Evolutionary conservation across 371 early-diverging fungal species (phyloP).

Genomic region (Ecytonucleospora hepatopenaei): DNA sequence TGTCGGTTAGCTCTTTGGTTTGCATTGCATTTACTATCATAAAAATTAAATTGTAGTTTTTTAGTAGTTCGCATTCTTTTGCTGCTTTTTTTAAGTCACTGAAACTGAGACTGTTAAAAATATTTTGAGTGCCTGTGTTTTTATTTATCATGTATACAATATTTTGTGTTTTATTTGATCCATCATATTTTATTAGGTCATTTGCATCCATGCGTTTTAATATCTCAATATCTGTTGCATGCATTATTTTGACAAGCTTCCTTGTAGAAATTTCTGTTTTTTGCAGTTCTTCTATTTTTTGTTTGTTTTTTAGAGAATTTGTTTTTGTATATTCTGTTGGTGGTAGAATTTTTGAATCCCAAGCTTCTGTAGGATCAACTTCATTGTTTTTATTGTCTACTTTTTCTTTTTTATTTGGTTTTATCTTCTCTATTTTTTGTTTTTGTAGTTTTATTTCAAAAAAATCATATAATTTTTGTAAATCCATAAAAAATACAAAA

Average conservation of each 20-base stretch:
- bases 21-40: constrained; percentile 4
- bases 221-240: constrained; percentile 10
- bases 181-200: constrained; percentile 28
- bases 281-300: constrained; percentile 8
- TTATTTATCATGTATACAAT: constrained; percentile 3
- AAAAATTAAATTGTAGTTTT: constrained; percentile 30
- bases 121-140: constrained; percentile 11
- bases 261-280: constrained; percentile 1
- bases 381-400: neutral
- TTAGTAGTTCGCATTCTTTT: neutral
- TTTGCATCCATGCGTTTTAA: neutral
- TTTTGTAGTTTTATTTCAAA: neutral
- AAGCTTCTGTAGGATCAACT: neutral
- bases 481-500: neutral
- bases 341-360: constrained; percentile 13
- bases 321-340: constrained; percentile 7
- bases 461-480: neutral
- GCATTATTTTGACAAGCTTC: constrained; percentile 12
- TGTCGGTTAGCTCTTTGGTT: constrained; percentile 3
- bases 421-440: neutral
- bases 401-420: neutral
- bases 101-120: neutral
- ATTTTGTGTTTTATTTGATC: neutral
- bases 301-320: neutral
- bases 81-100: constrained; percentile 4